Evolutionary conservation across 2,329 filamentous ascomycete species (phyloP).

Genomic region (Colletotrichum musae): DNA sequence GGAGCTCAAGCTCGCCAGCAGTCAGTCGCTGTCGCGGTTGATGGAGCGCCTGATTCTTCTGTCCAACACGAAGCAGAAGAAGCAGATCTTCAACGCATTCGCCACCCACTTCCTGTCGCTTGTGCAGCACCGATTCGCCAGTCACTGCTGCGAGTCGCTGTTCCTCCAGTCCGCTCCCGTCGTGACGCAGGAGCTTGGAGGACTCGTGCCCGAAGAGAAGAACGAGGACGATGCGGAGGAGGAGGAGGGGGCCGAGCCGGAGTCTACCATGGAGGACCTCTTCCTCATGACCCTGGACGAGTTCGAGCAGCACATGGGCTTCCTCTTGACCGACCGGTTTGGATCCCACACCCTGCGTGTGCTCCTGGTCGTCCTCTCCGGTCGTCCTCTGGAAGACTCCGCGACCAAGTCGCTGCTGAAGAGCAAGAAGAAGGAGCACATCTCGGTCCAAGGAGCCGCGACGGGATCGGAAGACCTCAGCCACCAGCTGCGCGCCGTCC

Average conservation of each 20-base stretch:
- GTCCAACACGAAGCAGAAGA: constrained; percentile 84
- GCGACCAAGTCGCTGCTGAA: constrained; percentile 82
- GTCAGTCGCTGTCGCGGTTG: constrained; percentile 92
- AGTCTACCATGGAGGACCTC: constrained; percentile 83
- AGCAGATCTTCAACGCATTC: constrained; percentile 88
- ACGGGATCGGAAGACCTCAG: constrained; percentile 54
- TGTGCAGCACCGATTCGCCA: constrained; percentile 95
- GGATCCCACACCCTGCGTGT: constrained; percentile 93
- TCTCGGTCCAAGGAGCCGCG: constrained; percentile 72
- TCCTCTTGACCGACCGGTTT: constrained; percentile 87
- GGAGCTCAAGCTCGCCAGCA: constrained; percentile 95
- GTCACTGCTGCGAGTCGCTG: constrained; percentile 95
- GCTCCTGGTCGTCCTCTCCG: constrained; percentile 87
- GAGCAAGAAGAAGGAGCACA: constrained; percentile 92
- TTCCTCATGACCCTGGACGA: constrained; percentile 89
- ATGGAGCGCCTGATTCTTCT: constrained; percentile 92
- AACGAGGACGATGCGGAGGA: constrained; percentile 59
- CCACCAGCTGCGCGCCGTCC: constrained; percentile 72
- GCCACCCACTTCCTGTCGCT: constrained; percentile 89
- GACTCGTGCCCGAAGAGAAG: constrained; percentile 58
- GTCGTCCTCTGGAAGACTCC: constrained; percentile 80
- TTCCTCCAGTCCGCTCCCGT: constrained; percentile 87
- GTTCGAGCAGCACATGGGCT: constrained; percentile 87
- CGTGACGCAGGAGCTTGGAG: constrained; percentile 79
- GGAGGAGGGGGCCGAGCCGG: constrained; percentile 62